phyloP scores from a whole-genome alignment of 2,329 filamentous ascomycete genomes.

The Westerdykella ornata region DNA sequence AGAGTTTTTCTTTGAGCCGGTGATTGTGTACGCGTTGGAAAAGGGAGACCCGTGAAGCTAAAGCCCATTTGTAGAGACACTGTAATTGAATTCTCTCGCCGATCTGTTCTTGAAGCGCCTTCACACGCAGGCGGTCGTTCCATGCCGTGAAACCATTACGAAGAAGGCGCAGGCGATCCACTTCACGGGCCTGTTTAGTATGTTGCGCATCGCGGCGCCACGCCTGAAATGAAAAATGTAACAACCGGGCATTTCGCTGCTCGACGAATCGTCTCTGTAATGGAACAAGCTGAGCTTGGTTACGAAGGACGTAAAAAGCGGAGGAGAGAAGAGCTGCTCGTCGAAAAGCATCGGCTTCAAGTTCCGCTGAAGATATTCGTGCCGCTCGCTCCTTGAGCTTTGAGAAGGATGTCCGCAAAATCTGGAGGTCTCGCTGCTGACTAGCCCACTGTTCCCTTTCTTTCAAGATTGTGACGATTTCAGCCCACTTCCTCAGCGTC shows the following conservation, averaged over 20 bases:
- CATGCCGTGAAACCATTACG: conserved; percentile 55
- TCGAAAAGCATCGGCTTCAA: conserved; percentile 33
- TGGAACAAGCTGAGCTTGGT: conserved; percentile 39
- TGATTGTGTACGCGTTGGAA: conserved; percentile 36
- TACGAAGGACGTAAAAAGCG: conserved; percentile 24
- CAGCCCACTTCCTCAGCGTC: conserved; percentile 24
- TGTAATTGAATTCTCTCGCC: conserved; percentile 52
- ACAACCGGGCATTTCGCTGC: conserved; percentile 40
- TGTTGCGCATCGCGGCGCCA: conserved; percentile 45
- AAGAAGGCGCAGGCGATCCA: conserved; percentile 49
- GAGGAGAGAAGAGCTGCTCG: conserved; percentile 16
- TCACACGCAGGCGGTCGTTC: conserved; percentile 55
- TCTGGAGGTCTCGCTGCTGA: conserved; percentile 14
- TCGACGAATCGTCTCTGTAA: conserved; percentile 43
- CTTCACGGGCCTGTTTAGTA: conserved; percentile 43
- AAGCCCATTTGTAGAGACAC: conserved; percentile 55
- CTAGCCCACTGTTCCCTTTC: conserved; percentile 22
- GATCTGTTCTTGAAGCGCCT: conserved; percentile 47
- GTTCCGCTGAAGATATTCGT: conserved; percentile 24
- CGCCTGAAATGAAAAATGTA: conserved; percentile 34
- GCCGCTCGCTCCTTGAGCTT: conserved; percentile 17
- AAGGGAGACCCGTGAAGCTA: conserved; percentile 43
- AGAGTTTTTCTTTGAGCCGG: conserved; percentile 21
- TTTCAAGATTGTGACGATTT: conserved; percentile 18
- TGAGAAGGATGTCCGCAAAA: conserved; percentile 24